Evolutionary conservation across 345 rosid genomes (phyloP), one percentile per base, ranked within the genome.

Genomic region (Eucalyptus tenuipes): DNA sequence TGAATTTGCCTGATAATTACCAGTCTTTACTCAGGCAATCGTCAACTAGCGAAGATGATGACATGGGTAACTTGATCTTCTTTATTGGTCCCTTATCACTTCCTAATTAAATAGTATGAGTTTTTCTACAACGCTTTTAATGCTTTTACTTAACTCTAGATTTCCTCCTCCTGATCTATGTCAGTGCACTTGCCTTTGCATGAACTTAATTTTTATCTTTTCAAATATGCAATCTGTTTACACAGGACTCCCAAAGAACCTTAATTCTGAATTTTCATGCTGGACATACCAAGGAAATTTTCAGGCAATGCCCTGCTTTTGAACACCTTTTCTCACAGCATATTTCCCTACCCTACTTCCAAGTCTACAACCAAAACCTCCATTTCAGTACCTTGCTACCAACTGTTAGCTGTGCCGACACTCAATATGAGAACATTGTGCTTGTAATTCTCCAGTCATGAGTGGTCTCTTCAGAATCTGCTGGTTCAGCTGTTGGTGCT

Each of bases 1-100:
- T 95, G 15, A 95, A 94, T 90, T 92, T 98, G 91, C 97, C 98
- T 4, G 97, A 95, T 64, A 94, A 94, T 88, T 98, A 98, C 90
- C 98, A 90, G 75, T 95, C 97, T 9, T 90, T 90, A 68, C 91
- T 95, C n/a, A 95, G 93, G 91, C 98, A 98, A 88, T 98, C 98
- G 11, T 86, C 94, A 40, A 95, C 96, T 86, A 95, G 97, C 55
- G 97, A 88, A 89, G 95, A 94, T 47, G 97, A 97, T 90, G 99
- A 95, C 90, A 97, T 97, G 99, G 97, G 98, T 97, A 75, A 91
- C 15, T 80, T 25, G 1, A 71, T 45, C 50, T 44, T 85, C 45
- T 42, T 85, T 87, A 2, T 40, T 37, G 37, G 14, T 45, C 33
- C 68, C 24, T 49, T 64, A 11, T 22, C 3, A 40, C 22, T 90